Evolutionary conservation across 2,329 filamentous ascomycete genomes (phyloP).

Genomic region (Onygenales sp.): DNA sequence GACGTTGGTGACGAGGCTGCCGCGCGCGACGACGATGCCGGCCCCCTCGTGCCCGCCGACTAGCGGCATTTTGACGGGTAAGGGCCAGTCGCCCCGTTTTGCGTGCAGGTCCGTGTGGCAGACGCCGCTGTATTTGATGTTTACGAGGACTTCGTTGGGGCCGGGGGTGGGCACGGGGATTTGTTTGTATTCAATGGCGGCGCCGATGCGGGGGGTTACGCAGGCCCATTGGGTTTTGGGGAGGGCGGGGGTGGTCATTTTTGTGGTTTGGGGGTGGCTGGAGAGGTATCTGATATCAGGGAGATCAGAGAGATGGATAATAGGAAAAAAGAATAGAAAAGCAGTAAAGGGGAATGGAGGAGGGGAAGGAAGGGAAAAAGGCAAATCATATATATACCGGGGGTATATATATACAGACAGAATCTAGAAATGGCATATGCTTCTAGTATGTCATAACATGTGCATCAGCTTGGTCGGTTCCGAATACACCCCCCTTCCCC

Average conservation of each 20-base stretch:
- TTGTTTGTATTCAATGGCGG: slow-evolving; percentile 45
- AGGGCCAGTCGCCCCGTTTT: slow-evolving; percentile 82
- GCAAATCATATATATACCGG: too few species aligned
- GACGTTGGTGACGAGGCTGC: slow-evolving; percentile 66
- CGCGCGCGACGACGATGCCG: slow-evolving; percentile 71
- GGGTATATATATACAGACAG: too few species aligned
- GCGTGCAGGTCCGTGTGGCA: slow-evolving; percentile 82
- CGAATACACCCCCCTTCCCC: too few species aligned
- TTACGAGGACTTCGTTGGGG: slow-evolving; percentile 83
- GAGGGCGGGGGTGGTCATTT: slow-evolving; percentile 41
- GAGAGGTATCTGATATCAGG: too few species aligned
- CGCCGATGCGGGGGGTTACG: slow-evolving; percentile 73
- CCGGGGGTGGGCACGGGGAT: slow-evolving; percentile 74
- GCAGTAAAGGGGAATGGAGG: too few species aligned
- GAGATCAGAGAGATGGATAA: too few species aligned
- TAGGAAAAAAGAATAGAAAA: too few species aligned
- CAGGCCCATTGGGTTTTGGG: slow-evolving; percentile 85
- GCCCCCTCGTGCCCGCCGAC: slow-evolving; percentile 75
- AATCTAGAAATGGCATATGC: too few species aligned
- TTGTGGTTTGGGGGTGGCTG: too few species aligned
- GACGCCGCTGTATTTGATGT: slow-evolving; percentile 82
- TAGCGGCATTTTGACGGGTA: slow-evolving; percentile 71
- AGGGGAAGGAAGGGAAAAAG: too few species aligned
- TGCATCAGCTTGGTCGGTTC: too few species aligned
- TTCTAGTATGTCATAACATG: too few species aligned